A percentile compares a stretch with the other conserved stretches of the same genome.
These are phyloP conservation scores for Phlegmacium glaucopus DNA, from an alignment of 768 basidiomycete genomes.

Conservation along the genomic window DNA sequence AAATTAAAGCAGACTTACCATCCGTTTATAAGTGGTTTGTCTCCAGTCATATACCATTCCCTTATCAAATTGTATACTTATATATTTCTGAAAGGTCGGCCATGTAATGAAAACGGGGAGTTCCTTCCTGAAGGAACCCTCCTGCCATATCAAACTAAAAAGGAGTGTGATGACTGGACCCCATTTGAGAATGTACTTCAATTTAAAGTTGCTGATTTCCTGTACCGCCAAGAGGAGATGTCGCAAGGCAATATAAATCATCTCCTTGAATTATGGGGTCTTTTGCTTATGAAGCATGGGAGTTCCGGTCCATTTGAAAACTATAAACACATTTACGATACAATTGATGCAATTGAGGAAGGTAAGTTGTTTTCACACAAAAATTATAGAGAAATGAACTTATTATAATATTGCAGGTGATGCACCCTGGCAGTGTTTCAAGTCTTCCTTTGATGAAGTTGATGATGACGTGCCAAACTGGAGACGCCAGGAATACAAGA, in stretches of 20 bases:
- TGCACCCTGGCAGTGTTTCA: conserved; percentile 33
- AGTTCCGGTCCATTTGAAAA: conserved; percentile 26
- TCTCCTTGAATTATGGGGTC: conserved; percentile 22
- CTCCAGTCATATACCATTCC: too few species aligned
- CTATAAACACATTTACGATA: conserved; percentile 25
- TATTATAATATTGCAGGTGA: too few species aligned
- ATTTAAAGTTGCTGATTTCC: conserved; percentile 15
- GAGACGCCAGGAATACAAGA: conserved; percentile 25
- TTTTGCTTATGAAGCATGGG: conserved; percentile 7
- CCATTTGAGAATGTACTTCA: conserved; percentile 12
- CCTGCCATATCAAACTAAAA: too few species aligned
- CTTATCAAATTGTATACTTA: too few species aligned
- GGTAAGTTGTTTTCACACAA: not conserved
- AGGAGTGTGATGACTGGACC: conserved; percentile 9
- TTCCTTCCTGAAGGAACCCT: too few species aligned
- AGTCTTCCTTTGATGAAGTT: conserved; percentile 21
- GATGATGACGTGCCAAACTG: conserved; percentile 24
- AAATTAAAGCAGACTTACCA: too few species aligned
- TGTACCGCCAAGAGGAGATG: conserved; percentile 15
- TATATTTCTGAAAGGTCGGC: too few species aligned
- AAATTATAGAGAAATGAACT: not conserved
- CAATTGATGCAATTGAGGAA: conserved; percentile 30
- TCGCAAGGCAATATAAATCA: conserved; percentile 18
- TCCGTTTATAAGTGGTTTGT: too few species aligned
- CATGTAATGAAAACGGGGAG: too few species aligned